Conservation (phyloP, 257 asterid genomes). For the Plantago ovata region DNA sequence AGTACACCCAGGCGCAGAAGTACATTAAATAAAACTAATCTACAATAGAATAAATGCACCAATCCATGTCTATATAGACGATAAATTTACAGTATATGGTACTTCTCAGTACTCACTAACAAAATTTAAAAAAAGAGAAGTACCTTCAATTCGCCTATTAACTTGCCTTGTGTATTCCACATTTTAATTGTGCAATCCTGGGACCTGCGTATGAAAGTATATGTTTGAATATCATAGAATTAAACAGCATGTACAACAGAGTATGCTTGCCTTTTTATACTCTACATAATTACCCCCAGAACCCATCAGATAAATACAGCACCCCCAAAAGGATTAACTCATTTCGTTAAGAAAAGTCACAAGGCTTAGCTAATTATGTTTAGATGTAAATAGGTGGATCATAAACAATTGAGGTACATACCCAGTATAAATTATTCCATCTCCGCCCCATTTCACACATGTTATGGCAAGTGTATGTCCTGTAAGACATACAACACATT, state of each 20-base stretch:
- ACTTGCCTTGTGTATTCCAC: constrained; percentile 94
- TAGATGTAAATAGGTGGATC: constrained; percentile 4
- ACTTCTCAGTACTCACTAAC: neutral
- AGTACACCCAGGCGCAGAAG: too few relatives aligned
- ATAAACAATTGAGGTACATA: constrained; percentile 30
- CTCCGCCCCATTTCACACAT: constrained; percentile 98
- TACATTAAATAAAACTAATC: too few relatives aligned
- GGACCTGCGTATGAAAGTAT: constrained; percentile 48
- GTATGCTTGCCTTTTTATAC: constrained; percentile 7
- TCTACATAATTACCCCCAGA: constrained; percentile 2
- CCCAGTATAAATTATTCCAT: constrained; percentile 95
- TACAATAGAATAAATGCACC: too few relatives aligned
- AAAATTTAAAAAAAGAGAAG: constrained; percentile 9
- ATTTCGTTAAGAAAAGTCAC: too few relatives aligned
- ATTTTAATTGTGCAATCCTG: constrained; percentile 93
- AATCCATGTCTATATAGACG: too few relatives aligned
- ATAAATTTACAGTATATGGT: neutral
- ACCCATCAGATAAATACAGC: too few relatives aligned
- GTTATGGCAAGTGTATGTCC: constrained; percentile 96
- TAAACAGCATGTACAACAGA: constrained; percentile 11
- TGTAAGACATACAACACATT: constrained; percentile 64
- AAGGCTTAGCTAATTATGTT: too few relatives aligned
- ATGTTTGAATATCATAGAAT: neutral
- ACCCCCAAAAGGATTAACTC: too few relatives aligned
- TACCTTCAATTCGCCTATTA: constrained; percentile 88